These are phyloP conservation scores for Didymella glomerata DNA, from an alignment of 2,329 filamentous ascomycete genomes.

Conservation along the genomic window DNA sequence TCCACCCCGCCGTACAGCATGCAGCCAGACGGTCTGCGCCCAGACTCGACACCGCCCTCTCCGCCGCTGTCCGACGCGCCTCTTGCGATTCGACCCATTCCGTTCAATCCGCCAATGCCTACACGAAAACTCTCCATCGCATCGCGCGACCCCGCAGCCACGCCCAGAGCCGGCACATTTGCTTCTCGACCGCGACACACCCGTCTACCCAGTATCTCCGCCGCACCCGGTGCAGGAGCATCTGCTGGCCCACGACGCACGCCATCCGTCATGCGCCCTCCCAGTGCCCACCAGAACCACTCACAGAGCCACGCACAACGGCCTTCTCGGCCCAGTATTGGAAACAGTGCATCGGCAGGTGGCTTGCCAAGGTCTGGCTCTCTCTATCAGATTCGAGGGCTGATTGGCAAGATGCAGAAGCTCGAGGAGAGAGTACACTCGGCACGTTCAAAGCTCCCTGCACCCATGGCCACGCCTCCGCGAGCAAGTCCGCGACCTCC, in stretches of 20 bases:
- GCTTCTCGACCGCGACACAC: constrained; percentile 58
- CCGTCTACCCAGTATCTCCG: constrained; percentile 67
- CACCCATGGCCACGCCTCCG: constrained; percentile 79
- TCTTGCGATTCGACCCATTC: constrained; percentile 57
- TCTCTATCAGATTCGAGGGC: constrained; percentile 87
- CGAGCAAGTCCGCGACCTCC: constrained; percentile 76
- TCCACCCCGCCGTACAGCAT: constrained; percentile 76
- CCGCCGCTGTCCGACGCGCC: constrained; percentile 92
- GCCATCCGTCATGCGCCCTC: constrained; percentile 52
- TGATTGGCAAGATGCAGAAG: constrained; percentile 97
- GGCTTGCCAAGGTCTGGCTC: constrained; percentile 71
- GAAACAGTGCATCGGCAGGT: constrained; percentile 59
- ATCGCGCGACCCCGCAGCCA: constrained; percentile 58
- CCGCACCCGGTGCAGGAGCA: constrained; percentile 46
- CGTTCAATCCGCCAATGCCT: constrained; percentile 53
- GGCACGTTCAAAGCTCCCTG: constrained; percentile 88
- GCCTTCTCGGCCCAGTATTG: constrained; percentile 54
- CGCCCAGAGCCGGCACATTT: constrained; percentile 62
- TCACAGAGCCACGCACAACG: constrained; percentile 30
- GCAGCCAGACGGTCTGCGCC: constrained; percentile 69
- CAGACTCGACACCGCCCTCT: constrained; percentile 85
- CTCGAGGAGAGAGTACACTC: constrained; percentile 93
- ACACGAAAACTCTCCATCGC: constrained; percentile 57
- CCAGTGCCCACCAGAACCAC: constrained; percentile 26
- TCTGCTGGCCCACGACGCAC: constrained; percentile 53